Base-by-base conservation (phyloP, 345 rosid species). In the Stellera chamaejasme region DNA sequence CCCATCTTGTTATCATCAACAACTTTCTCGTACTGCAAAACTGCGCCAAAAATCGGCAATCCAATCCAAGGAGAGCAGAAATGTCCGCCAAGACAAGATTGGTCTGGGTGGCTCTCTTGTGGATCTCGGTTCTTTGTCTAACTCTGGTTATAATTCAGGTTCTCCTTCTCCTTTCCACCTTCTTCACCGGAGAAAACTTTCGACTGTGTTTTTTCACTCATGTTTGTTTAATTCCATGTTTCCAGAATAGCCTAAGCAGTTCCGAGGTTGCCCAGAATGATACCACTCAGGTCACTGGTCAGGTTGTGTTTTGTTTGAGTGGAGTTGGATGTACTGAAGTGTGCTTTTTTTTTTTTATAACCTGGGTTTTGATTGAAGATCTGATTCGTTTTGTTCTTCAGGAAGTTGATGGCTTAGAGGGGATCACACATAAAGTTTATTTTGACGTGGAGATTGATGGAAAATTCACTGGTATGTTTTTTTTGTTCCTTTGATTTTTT, bases 391-490 rank as follows among this genome's bases (percentile, higher is more conserved):
- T 43, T 50, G 7, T 41, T 49, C 42, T 67, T 66, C 63, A 81
- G 88, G 84, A 63, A 0, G 79, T 66, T 60, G 82, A 67, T 59
- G 79, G 82, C 58, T 62, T 72, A 32, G 39, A 32, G 39, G 79
- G 66, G 65, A 76, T 89, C 48, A 93, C 99, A 1, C 87, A 80
- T 71, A 81, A 82, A 73, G 99, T 93, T 62, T 93, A 71, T 69
- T 93, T 93, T 59, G 99, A 93, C 57, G 68, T 93, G 50, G 81
- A 93, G 75, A 84, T 89, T 60, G 88, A 71, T 70, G 97, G 99
- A 56, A 81, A 85, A 63, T 76, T 90, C 10, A 78, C 76, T 39
- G 99, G 99, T 93, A 68, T 50, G 67, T 58, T 23, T 36, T 32
- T 14, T 26, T 11, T 52, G 14, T 19, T 2, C 5, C 13, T 52